Evolutionary conservation across 768 basidiomycete genomes (phyloP).

Genomic region (Naganishia vaughanmartiniae): DNA sequence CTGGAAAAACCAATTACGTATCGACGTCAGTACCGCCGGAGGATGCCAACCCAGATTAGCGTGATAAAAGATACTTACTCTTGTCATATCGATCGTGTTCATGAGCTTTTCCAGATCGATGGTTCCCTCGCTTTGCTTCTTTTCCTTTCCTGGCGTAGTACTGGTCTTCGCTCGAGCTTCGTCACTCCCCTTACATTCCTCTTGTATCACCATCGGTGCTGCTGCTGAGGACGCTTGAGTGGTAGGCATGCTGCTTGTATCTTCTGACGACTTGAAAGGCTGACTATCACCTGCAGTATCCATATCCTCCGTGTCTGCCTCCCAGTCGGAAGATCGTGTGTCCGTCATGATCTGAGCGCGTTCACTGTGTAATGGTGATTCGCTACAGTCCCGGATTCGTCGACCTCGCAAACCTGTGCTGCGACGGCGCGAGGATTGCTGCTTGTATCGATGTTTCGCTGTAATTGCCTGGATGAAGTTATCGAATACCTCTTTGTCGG

Average conservation of each 20-base stretch:
- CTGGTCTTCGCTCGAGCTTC: background rate
- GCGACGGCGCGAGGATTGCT: background rate
- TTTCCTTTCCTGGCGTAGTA: background rate
- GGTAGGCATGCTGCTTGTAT: background rate
- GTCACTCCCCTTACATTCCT: no score
- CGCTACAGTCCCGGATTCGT: background rate
- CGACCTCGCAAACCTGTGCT: background rate
- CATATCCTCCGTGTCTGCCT: constrained; percentile 15
- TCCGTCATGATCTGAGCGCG: constrained; percentile 12
- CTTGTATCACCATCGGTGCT: background rate
- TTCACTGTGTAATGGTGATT: background rate
- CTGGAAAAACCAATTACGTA: background rate
- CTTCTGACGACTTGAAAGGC: background rate
- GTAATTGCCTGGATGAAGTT: background rate
- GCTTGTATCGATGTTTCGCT: background rate
- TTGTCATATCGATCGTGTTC: constrained; percentile 27
- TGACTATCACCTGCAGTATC: background rate
- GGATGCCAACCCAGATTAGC: background rate
- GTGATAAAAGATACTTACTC: constrained; percentile 1
- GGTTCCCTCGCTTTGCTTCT: background rate
- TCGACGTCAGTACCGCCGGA: background rate
- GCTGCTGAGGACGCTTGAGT: background rate
- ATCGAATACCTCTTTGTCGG: background rate
- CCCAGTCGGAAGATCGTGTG: background rate
- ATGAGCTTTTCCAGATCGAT: constrained; percentile 25